Evolutionary conservation across 768 basidiomycete species (phyloP), one percentile per base, ranked within the genome.

Genomic region (Amanita thiersii): DNA sequence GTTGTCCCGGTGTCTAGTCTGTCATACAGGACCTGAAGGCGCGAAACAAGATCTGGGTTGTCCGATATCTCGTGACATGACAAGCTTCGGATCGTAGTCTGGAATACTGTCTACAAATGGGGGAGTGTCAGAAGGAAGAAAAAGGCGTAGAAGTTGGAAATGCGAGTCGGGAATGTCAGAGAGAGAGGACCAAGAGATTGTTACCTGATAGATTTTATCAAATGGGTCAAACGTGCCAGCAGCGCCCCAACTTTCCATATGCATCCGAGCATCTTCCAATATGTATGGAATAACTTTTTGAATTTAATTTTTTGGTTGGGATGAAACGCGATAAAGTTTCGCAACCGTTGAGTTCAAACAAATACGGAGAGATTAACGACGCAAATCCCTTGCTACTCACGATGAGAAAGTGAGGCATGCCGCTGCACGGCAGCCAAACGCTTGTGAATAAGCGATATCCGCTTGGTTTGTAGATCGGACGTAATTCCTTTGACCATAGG

Each of bases 401-500:
- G 62, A 41, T 70, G 64, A 47, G 64, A 67, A 36, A 88, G 64
- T 39, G 74, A 69, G 28, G 75, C 76, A 50, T 78, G 75, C 49
- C 68, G 72, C 56, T 86, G 84, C 30, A 77, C 68, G 26, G 68
- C 66, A 18, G 69, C 68, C 26, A 88, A 72, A 48, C 85, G 80
- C 56, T 77, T 85, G 61, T 86, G 79, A 43, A 87, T 86, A 50
- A 71, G 64, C 19, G 75, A 61, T 56, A 86, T 70, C 48, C 74
- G 66, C 47, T 69, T 71, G 39, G 69, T 67, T 50, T 81, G 75
- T 32, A 86, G 68, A 57, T 80, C 73, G 45, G 81, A 77, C 18
- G 85, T 86, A 35, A 87, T 77, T 30, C 84, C 83, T 52, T 70
- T 72, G 50, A 86, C 72, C 69, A 82, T 75, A 47, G 85, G 84